Evolutionary conservation across 2,329 filamentous ascomycete genomes (phyloP).

Genomic region (Arthrinium puccinioides): DNA sequence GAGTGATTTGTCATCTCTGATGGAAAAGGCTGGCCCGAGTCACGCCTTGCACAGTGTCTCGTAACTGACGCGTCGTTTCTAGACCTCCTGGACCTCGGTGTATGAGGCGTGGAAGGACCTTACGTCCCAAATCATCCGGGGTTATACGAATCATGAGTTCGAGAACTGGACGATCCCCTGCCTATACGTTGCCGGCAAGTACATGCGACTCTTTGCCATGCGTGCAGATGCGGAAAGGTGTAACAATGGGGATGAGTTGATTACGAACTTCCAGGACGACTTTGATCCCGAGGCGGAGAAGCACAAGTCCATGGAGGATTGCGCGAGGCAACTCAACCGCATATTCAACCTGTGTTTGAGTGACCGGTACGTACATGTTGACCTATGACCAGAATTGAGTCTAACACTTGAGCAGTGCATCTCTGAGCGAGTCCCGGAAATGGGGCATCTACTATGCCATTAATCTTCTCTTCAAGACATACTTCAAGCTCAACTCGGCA

Average conservation of each 20-base stretch:
- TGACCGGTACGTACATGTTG: slow-evolving; percentile 61
- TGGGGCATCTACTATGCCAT: slow-evolving; percentile 96
- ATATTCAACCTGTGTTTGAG: slow-evolving; percentile 87
- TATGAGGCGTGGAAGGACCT: slow-evolving; percentile 89
- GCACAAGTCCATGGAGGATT: slow-evolving; percentile 83
- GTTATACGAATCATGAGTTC: slow-evolving; percentile 70
- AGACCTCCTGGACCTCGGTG: slow-evolving; percentile 68
- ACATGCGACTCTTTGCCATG: slow-evolving; percentile 81
- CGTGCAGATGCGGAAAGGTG: slow-evolving; percentile 70
- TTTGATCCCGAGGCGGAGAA: slow-evolving; percentile 69
- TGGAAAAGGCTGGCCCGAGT: too few species aligned
- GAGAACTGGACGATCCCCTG: slow-evolving; percentile 90
- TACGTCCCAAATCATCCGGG: slow-evolving; percentile 67
- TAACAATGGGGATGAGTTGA: slow-evolving; percentile 29
- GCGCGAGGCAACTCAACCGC: slow-evolving; percentile 80
- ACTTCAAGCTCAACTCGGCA: slow-evolving; percentile 90
- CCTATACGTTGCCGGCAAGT: slow-evolving; percentile 80
- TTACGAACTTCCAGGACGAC: slow-evolving; percentile 65
- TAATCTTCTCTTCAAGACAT: slow-evolving; percentile 95
- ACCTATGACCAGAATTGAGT: background rate
- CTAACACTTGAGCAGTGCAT: slow-evolving; percentile 48
- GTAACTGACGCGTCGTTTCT: slow-evolving; percentile 5
- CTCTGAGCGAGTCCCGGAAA: slow-evolving; percentile 84
- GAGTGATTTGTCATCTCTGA: too few species aligned
- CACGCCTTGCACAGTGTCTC: too few species aligned